phyloP scores from a whole-genome alignment of 345 rosid species.

The Tarenaya hassleriana region DNA sequence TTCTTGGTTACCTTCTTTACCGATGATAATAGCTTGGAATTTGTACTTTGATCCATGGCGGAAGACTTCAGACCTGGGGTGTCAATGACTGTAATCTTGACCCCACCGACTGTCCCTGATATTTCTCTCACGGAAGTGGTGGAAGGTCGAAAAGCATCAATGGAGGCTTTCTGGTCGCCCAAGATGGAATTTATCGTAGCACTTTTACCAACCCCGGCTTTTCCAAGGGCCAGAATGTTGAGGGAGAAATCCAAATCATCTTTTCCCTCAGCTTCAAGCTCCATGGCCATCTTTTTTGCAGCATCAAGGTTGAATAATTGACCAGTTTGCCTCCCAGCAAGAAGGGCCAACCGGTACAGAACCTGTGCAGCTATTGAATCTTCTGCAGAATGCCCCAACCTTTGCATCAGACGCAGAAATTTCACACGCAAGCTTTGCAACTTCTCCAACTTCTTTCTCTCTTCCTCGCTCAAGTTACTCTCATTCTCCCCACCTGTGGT shows the following conservation, averaged over 20 bases:
- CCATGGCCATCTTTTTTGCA: slow-evolving; percentile 63
- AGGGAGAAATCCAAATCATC: slow-evolving; percentile 60
- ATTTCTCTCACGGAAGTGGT: slow-evolving; percentile 65
- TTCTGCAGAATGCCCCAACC: slow-evolving; percentile 71
- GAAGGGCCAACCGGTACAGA: slow-evolving; percentile 62
- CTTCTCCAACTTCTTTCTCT: slow-evolving; percentile 70
- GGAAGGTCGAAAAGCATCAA: slow-evolving; percentile 76
- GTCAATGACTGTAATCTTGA: slow-evolving; percentile 39
- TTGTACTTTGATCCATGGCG: slow-evolving; percentile 51
- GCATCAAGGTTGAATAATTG: slow-evolving; percentile 70
- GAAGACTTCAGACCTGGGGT: slow-evolving; percentile 62
- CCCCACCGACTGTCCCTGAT: slow-evolving; percentile 58
- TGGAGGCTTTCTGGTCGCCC: slow-evolving; percentile 55
- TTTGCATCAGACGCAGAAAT: slow-evolving; percentile 77
- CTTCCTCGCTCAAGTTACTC: slow-evolving; percentile 69
- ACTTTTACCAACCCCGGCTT: slow-evolving; percentile 94
- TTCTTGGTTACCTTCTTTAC: slow-evolving; percentile 51
- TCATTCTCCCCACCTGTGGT: slow-evolving; percentile 42
- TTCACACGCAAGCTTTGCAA: slow-evolving; percentile 69
- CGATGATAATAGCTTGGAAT: slow-evolving; percentile 45
- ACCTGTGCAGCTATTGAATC: slow-evolving; percentile 77
- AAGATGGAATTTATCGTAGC: slow-evolving; percentile 87
- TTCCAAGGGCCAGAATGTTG: slow-evolving; percentile 83
- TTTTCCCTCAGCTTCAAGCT: slow-evolving; percentile 59
- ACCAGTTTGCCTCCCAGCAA: slow-evolving; percentile 71